Base-by-base conservation (phyloP, 2,329 filamentous ascomycete species). In the Fusarium torreyae region DNA sequence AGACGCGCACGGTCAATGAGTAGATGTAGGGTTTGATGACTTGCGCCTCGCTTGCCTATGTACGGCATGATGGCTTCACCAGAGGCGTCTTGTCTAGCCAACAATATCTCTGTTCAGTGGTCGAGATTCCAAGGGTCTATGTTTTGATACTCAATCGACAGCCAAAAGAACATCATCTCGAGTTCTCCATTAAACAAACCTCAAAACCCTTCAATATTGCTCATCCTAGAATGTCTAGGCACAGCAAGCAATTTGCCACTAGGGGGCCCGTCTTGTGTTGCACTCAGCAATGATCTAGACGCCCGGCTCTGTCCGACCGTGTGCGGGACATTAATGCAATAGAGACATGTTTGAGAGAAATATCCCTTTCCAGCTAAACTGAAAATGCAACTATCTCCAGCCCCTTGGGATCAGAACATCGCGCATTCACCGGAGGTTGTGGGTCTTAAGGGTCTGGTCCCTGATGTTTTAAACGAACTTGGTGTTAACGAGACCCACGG, bases 331-430 rank as follows among this genome's bases (percentile, higher is more conserved):
- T 44, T 31, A 17, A 13, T 26, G 36, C 50, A 42, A 26, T 17
- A 43, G 34, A 55, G 50, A 36, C 31, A 39, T 55, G 26, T 28
- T 45, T 20, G 22, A 26, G 22, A 34, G 10, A 18, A 38, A 33
- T 63, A 40, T 17, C 38, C 36, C 31, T 31, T n/a, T 18, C 17
- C 28, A 34, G 46, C 44, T 44, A 48, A 20, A 50, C 51, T 56
- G 50, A 57, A 69, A 45, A 68, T 63, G 57, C 22, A 70, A 70
- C 44, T 45, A 64, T 64, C 53, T 53, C 51, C 57, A 57, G 33
- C 58, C 51, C 49, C 51, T 68, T 64, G 63, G 59, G 56, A 68
- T 60, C 67, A 59, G 63, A 57, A 38, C 57, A 57, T 48, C 17
- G 15, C 40, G 17, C 43, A 42, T 40, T 34, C 28, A 26, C 34